Conservation (phyloP, 2,329 filamentous ascomycete genomes). For the Colletotrichum tabaci region DNA sequence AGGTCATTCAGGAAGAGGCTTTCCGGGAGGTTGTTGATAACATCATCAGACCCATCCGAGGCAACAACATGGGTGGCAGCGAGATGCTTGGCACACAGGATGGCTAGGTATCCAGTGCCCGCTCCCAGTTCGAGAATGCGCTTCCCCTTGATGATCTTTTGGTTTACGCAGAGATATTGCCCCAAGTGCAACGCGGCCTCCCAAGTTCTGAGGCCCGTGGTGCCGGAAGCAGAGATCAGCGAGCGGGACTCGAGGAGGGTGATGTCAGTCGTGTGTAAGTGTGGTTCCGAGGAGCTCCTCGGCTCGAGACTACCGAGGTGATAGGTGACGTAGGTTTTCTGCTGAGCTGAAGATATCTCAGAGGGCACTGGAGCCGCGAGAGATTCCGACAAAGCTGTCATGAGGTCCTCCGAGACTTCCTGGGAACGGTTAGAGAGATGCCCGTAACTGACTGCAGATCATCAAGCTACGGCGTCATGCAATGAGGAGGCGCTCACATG, state of each 20-base stretch:
- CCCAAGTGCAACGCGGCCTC: conserved; percentile 84
- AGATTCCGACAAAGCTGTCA: conserved; percentile 76
- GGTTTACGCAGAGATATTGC: conserved; percentile 72
- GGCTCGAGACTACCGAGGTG: conserved; percentile 57
- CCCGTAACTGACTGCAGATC: not conserved
- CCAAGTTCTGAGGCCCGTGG: conserved; percentile 85
- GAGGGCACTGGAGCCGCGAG: conserved; percentile 75
- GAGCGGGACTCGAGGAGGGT: conserved; percentile 79
- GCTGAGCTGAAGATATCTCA: conserved; percentile 77
- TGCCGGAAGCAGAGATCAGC: conserved; percentile 79
- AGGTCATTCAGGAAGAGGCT: conserved; percentile 80
- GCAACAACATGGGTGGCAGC: conserved; percentile 72
- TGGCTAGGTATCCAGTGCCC: conserved; percentile 82
- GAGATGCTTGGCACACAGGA: conserved; percentile 80
- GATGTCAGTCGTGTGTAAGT: conserved; percentile 53
- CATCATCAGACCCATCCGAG: conserved; percentile 82
- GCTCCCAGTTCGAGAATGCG: conserved; percentile 80
- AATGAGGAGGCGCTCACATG: conserved; percentile 75
- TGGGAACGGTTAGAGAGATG: conserved; percentile 54
- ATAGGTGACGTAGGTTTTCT: conserved; percentile 84
- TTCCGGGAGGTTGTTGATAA: conserved; percentile 76
- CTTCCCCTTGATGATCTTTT: conserved; percentile 64
- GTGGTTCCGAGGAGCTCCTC: conserved; percentile 8
- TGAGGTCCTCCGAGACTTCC: conserved; percentile 88
- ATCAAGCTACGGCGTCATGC: conserved; percentile 19